phyloP scores from a whole-genome alignment of 139 green algal species.

The Pleodorina starrii region DNA sequence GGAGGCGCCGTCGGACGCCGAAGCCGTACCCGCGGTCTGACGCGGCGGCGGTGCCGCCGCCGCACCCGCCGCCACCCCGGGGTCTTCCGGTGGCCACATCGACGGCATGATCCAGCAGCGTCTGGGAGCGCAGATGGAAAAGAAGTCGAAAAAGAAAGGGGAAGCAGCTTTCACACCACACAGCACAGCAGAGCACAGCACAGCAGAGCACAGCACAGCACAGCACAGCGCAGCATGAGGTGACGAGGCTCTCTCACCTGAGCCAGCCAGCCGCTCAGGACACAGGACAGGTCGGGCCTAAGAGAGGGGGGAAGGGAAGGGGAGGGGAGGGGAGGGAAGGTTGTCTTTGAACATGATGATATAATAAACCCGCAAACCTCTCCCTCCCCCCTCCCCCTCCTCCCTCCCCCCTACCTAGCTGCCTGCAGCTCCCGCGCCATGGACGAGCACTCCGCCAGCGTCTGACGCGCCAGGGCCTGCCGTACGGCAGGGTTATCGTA shows the following conservation, averaged over 20 bases:
- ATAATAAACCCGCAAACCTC: no score
- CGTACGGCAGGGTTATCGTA: background rate
- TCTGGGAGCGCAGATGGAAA: no score
- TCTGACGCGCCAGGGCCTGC: slow-evolving; percentile 34
- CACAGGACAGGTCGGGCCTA: slow-evolving; percentile 36
- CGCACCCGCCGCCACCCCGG: background rate
- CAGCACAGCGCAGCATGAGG: no score
- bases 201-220: no score
- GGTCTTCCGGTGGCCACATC: slow-evolving; percentile 13
- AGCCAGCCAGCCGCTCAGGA: slow-evolving; percentile 26
- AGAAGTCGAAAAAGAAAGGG: no score
- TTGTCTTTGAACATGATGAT: no score
- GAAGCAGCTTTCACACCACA: no score
- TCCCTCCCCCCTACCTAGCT: background rate
- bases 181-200: no score
- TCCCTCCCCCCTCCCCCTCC: background rate
- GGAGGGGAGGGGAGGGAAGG: background rate
- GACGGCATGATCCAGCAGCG: slow-evolving; percentile 13
- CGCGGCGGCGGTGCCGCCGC: background rate
- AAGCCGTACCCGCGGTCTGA: background rate
- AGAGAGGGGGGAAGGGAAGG: background rate
- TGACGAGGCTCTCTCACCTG: background rate
- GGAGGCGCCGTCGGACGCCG: background rate
- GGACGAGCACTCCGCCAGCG: slow-evolving; percentile 31
- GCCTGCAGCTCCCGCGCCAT: background rate